phyloP scores from a whole-genome alignment of 768 basidiomycete species.

The Cyclocybe aegerita region DNA sequence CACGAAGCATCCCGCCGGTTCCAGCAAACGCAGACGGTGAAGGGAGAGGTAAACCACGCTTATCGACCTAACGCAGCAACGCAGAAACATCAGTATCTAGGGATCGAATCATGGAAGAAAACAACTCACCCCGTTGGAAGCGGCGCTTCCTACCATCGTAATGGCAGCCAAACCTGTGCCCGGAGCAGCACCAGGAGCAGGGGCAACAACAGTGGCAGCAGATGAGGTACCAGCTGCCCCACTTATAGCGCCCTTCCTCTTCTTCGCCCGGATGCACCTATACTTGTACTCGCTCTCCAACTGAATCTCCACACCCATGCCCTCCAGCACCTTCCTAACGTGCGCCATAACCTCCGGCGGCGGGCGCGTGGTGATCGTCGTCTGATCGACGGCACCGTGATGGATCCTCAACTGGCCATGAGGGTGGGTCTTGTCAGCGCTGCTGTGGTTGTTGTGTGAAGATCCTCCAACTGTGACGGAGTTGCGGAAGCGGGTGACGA shows the following conservation, averaged over 20 bases:
- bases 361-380: slow-evolving; percentile 78
- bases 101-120: slow-evolving; percentile 9
- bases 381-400: slow-evolving; percentile 90
- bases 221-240: slow-evolving; percentile 2
- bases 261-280: slow-evolving; percentile 79
- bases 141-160: slow-evolving; percentile 78
- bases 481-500: slow-evolving; percentile 49
- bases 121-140: slow-evolving; percentile 78
- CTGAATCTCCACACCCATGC: slow-evolving; percentile 90
- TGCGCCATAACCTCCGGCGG: slow-evolving; percentile 90
- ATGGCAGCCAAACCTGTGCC: slow-evolving; percentile 65
- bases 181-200: slow-evolving; percentile 35
- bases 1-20: slow-evolving; percentile 80
- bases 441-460: slow-evolving; percentile 27
- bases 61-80: slow-evolving; percentile 65
- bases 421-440: slow-evolving; percentile 25
- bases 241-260: slow-evolving; percentile 52
- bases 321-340: slow-evolving; percentile 73
- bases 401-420: slow-evolving; percentile 69
- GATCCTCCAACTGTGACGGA: slow-evolving; percentile 44
- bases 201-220: slow-evolving; percentile 24
- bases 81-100: slow-evolving; percentile 4
- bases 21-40: slow-evolving; percentile 68
- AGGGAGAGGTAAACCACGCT: slow-evolving; percentile 83
- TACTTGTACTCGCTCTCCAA: slow-evolving; percentile 90